Percentiles rank a stretch among this genome's conserved stretches.
Evolutionary conservation across 2,329 filamentous ascomycete species (phyloP).

Genomic region (Botrytis medusae): DNA sequence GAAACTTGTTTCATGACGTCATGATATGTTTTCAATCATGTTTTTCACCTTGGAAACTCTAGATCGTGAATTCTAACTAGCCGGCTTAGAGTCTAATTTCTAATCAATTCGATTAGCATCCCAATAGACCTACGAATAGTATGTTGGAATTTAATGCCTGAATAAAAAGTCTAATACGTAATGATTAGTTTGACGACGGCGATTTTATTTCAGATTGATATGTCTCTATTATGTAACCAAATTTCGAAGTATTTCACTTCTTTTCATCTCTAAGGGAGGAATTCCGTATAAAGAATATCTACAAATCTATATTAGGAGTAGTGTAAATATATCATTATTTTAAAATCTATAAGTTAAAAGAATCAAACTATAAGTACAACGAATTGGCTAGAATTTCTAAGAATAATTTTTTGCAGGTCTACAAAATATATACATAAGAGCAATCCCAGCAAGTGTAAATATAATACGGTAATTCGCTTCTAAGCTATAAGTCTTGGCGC

Average conservation of each 20-base stretch:
- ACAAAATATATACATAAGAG: rapidly evolving
- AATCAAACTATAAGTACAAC: not conserved
- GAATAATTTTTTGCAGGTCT: not conserved
- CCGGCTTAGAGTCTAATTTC: not conserved
- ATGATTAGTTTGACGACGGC: not conserved
- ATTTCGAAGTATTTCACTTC: not conserved
- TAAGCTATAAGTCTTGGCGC: not conserved
- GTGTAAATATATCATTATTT: too few relatives aligned
- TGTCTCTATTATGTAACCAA: too few relatives aligned
- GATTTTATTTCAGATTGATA: too few relatives aligned
- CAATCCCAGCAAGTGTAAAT: not conserved
- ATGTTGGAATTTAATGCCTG: rapidly evolving
- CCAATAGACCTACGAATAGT: not conserved
- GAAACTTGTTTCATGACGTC: not conserved
- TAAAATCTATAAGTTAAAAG: too few relatives aligned
- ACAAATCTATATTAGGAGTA: too few relatives aligned
- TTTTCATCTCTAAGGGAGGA: not conserved
- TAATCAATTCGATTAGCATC: not conserved
- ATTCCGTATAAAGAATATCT: not conserved
- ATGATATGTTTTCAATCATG: not conserved
- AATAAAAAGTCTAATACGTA: not conserved
- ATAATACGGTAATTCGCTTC: not conserved
- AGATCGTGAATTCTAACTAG: not conserved
- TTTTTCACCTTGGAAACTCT: rapidly evolving
- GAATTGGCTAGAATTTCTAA: too few relatives aligned